A percentile compares a stretch with the other conserved stretches of the same genome.
Evolutionary conservation across 1,284 basidiomycete species (phyloP).

Genomic region (Anthracocystis panici-leucophaei): DNA sequence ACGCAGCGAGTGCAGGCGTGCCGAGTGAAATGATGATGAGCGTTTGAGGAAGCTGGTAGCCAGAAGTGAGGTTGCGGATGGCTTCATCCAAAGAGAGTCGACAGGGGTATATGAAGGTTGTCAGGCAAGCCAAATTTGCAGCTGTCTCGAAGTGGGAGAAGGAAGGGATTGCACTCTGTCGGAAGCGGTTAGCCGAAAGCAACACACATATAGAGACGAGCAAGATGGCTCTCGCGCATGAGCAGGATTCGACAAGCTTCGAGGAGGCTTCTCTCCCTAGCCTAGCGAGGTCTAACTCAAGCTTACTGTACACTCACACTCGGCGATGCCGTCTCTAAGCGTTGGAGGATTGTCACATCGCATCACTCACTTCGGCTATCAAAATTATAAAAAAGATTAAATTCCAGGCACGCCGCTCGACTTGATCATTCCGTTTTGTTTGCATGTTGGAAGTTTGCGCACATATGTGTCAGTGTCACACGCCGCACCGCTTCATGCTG

Average conservation of each 20-base stretch:
- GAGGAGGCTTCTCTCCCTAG: background rate
- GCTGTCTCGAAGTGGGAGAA: background rate
- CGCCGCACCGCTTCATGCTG: background rate
- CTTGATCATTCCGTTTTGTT: background rate
- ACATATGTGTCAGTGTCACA: background rate
- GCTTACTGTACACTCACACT: background rate
- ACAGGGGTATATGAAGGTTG: constrained; percentile 14
- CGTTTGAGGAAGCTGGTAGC: background rate
- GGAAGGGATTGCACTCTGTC: background rate
- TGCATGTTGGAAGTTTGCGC: constrained; percentile 2
- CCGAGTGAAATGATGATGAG: background rate
- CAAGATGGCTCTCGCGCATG: background rate
- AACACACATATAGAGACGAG: background rate
- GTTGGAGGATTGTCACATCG: constrained; percentile 1
- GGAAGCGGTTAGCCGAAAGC: background rate
- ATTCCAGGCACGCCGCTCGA: background rate
- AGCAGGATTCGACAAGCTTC: background rate
- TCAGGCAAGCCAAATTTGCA: background rate
- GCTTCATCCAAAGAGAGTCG: constrained; percentile 13
- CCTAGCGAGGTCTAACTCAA: background rate
- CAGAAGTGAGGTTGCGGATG: background rate
- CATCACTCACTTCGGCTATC: constrained; percentile 5
- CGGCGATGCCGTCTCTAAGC: background rate
- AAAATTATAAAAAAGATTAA: background rate
- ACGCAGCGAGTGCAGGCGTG: background rate